Percentiles rank a stretch among this genome's conserved stretches.
Evolutionary conservation across 257 asterid species (phyloP).

Genomic region (Cinchona pubescens): DNA sequence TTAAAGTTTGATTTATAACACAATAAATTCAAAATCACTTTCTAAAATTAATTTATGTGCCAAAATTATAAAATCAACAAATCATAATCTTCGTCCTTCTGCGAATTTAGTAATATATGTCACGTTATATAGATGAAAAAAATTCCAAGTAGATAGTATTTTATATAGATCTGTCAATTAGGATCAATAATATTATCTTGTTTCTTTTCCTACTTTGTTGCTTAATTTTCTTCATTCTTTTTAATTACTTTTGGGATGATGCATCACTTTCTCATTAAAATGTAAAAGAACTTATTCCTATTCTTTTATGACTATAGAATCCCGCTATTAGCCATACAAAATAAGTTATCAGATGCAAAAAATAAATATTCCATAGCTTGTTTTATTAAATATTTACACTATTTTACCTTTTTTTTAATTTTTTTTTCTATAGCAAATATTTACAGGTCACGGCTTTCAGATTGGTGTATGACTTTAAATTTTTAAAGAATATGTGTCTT

Average conservation of each 20-base stretch:
- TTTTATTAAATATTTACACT: neutral
- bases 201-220: neutral
- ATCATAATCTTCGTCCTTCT: too few relatives aligned
- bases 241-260: neutral
- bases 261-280: neutral
- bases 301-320: neutral
- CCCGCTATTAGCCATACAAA: neutral
- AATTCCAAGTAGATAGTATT: too few relatives aligned
- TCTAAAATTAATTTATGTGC: too few relatives aligned
- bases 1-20: too few relatives aligned
- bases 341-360: neutral
- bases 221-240: neutral
- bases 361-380: neutral
- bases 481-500: conserved; percentile 20
- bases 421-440: too few relatives aligned
- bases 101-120: too few relatives aligned
- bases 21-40: too few relatives aligned
- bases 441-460: neutral
- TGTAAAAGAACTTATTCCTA: conserved; percentile 6
- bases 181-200: neutral
- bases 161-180: too few relatives aligned
- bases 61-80: too few relatives aligned
- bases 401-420: too few relatives aligned
- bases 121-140: too few relatives aligned
- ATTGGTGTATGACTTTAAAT: neutral